Evolutionary conservation across 805 yeast species (phyloP).

Genomic region (Metschnikowia reukaufii): DNA sequence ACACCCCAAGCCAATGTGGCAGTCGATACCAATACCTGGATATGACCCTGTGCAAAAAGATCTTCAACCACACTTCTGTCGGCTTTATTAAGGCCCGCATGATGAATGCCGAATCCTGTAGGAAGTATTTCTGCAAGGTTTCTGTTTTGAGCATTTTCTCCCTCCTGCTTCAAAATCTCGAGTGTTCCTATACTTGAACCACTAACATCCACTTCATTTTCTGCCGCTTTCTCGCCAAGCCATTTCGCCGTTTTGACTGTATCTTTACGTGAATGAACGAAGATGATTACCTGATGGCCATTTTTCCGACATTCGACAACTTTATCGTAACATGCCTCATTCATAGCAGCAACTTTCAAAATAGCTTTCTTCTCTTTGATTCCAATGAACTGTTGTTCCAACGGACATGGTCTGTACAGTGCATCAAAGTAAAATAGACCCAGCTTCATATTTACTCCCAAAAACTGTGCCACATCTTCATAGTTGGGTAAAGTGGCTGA

Average conservation of each 20-base stretch:
- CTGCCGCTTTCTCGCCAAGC: slow-evolving; percentile 61
- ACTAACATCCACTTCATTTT: slow-evolving; percentile 29
- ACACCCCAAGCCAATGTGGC: slow-evolving; percentile 91
- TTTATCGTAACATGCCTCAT: slow-evolving; percentile 82
- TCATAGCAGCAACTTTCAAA: slow-evolving; percentile 77
- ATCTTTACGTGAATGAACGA: slow-evolving; percentile 93
- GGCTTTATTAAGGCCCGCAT: slow-evolving; percentile 76
- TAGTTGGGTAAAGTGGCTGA: slow-evolving; percentile 94
- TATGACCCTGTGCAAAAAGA: slow-evolving; percentile 80
- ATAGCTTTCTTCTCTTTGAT: slow-evolving; percentile 80
- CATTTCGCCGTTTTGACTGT: slow-evolving; percentile 81
- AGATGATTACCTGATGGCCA: slow-evolving; percentile 78
- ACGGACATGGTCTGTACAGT: slow-evolving; percentile 86
- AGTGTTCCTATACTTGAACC: slow-evolving; percentile 54
- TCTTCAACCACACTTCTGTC: slow-evolving; percentile 84
- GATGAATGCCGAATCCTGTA: slow-evolving; percentile 84
- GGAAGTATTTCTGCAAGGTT: slow-evolving; percentile 61
- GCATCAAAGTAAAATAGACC: slow-evolving; percentile 83
- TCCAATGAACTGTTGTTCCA: slow-evolving; percentile 85
- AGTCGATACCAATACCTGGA: slow-evolving; percentile 77
- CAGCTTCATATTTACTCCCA: slow-evolving; percentile 55
- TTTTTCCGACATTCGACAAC: slow-evolving; percentile 59
- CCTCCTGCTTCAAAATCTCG: slow-evolving; percentile 65
- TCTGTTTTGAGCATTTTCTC: slow-evolving; percentile 52
- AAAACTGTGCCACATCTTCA: slow-evolving; percentile 77